Conservation (phyloP, 768 basidiomycete species). For the Tephrocybe sp. region DNA sequence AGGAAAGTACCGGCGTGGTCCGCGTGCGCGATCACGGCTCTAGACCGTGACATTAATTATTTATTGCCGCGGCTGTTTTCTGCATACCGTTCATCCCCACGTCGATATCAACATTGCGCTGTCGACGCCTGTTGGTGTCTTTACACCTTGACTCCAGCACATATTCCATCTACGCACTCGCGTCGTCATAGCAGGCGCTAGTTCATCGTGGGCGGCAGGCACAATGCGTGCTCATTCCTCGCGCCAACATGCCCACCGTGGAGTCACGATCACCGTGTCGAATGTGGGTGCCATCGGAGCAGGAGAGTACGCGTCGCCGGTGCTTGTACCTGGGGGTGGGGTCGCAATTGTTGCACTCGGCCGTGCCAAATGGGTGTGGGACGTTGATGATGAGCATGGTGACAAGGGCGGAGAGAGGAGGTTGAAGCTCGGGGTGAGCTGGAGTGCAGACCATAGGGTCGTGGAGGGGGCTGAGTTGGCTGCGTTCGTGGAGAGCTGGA, state of each 20-base stretch:
- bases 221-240: constrained; percentile 61
- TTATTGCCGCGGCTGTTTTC: too few species aligned
- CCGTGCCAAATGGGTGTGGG: constrained; percentile 75
- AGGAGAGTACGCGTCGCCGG: constrained; percentile 69
- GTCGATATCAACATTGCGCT: constrained; percentile 79
- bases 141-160: constrained; percentile 73
- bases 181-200: constrained; percentile 60
- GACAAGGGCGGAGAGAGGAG: constrained; percentile 50
- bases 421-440: constrained; percentile 66
- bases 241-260: constrained; percentile 75
- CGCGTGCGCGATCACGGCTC: too few species aligned
- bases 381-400: constrained; percentile 50
- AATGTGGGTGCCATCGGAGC: constrained; percentile 83
- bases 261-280: constrained; percentile 78
- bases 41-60: too few species aligned
- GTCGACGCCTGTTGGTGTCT: constrained; percentile 80
- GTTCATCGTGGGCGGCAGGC: constrained; percentile 65
- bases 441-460: constrained; percentile 86
- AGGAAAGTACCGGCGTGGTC: too few species aligned
- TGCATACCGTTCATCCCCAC: constrained; percentile 70
- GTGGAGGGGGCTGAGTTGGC: constrained; percentile 89
- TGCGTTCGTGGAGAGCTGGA: constrained; percentile 86
- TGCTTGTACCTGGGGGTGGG: constrained; percentile 81
- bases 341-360: constrained; percentile 86
- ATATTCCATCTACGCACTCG: constrained; percentile 59